Conservation (phyloP, 2,329 filamentous ascomycete species). For the Talaromyces verruculosus region DNA sequence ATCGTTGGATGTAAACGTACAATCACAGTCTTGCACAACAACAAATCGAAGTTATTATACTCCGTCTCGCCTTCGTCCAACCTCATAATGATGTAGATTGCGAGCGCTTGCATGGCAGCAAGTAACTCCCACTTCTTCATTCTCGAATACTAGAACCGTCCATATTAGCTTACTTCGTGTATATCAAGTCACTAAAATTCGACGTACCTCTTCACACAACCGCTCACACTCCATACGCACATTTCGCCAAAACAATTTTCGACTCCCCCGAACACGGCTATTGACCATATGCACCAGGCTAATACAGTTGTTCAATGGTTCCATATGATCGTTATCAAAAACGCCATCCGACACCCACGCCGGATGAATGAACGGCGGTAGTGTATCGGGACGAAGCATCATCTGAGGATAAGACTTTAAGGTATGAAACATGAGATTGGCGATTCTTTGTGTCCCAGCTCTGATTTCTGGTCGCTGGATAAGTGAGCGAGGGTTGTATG, state of each 20-base stretch:
- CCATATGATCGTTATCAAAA: conserved; percentile 29
- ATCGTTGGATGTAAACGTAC: conserved; percentile 28
- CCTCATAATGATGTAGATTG: conserved; percentile 46
- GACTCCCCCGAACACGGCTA: conserved; percentile 33
- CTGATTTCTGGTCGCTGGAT: conserved; percentile 26
- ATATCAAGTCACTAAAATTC: background rate
- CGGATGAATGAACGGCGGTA: conserved; percentile 49
- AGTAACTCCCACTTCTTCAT: conserved; percentile 43
- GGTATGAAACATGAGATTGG: conserved; percentile 42
- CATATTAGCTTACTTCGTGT: background rate
- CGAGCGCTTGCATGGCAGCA: conserved; percentile 47
- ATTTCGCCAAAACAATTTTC: conserved; percentile 49
- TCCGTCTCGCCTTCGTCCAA: conserved; percentile 49
- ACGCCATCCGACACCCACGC: conserved; percentile 26
- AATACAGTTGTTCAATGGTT: conserved; percentile 45
- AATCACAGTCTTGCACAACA: conserved; percentile 38
- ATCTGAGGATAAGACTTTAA: conserved; percentile 46
- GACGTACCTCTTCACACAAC: conserved; percentile 37
- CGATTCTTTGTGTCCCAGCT: conserved; percentile 33
- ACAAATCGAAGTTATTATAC: conserved; percentile 44
- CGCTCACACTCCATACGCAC: conserved; percentile 47
- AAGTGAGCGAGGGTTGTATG: conserved; percentile 16
- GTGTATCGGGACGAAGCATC: conserved; percentile 39
- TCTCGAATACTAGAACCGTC: conserved; percentile 27
- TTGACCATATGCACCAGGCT: conserved; percentile 45